Conservation (phyloP, 352 stramenopile genomes). For the Globisporangium splendens region DNA sequence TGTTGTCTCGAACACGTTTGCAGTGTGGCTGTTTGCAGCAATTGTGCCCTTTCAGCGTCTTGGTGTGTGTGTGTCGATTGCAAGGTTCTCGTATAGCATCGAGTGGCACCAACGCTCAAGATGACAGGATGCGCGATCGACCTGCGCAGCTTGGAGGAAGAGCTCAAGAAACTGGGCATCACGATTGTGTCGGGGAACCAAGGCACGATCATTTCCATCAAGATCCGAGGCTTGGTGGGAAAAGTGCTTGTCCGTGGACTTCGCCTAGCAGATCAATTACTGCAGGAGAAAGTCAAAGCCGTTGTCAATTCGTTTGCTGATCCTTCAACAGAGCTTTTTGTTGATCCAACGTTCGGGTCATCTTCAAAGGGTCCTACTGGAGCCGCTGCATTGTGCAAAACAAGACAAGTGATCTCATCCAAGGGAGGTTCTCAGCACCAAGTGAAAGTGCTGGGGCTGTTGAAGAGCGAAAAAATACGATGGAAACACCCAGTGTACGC, state of each 20-base stretch:
- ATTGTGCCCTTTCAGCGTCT: conserved; percentile 27
- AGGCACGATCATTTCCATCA: conserved; percentile 72
- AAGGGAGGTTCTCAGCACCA: conserved; percentile 78
- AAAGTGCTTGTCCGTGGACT: conserved; percentile 54
- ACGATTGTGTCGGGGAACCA: conserved; percentile 67
- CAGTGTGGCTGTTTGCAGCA: no score
- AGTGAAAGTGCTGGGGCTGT: conserved; percentile 58
- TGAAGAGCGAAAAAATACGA: conserved; percentile 74
- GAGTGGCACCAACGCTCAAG: background rate
- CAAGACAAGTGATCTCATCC: conserved; percentile 35
- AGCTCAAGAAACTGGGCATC: conserved; percentile 80
- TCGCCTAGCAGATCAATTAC: conserved; percentile 56
- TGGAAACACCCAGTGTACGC: conserved; percentile 77
- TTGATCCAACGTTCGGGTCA: conserved; percentile 83
- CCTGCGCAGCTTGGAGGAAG: conserved; percentile 59
- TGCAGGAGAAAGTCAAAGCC: conserved; percentile 73
- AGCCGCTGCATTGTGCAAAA: conserved; percentile 65
- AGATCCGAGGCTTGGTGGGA: conserved; percentile 69
- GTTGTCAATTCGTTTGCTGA: conserved; percentile 50
- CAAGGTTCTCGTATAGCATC: background rate
- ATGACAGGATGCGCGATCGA: conserved; percentile 23
- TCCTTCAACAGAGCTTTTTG: conserved; percentile 52
- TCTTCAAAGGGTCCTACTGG: conserved; percentile 47
- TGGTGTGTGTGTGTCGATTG: conserved; percentile 1
- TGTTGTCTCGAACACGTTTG: no score